phyloP scores from a whole-genome alignment of 768 basidiomycete genomes.

The Termitomyces sp. region DNA sequence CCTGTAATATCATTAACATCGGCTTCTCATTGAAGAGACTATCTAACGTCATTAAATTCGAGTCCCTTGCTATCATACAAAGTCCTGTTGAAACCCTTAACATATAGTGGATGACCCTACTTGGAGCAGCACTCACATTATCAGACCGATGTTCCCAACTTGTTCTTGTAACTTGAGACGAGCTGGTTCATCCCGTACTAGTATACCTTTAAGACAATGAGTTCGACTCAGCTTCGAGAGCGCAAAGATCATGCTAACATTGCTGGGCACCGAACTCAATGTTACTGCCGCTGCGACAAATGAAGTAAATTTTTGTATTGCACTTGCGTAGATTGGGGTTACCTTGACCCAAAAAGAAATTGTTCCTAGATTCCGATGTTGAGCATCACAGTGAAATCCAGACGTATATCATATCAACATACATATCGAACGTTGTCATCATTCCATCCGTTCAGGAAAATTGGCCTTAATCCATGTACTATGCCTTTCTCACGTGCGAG shows the following conservation, averaged over 20 bases:
- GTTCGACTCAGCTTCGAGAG: not conserved
- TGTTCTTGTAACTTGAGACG: conserved; percentile 38
- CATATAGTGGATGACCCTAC: not conserved
- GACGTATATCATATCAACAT: not conserved
- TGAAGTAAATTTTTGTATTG: not conserved
- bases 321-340: not conserved
- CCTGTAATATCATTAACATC: conserved; percentile 28
- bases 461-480: conserved; percentile 47
- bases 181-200: conserved; percentile 59
- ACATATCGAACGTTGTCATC: conserved; percentile 34
- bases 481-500: conserved; percentile 51
- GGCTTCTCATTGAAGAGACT: not conserved
- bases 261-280: conserved; percentile 63
- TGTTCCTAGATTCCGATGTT: conserved; percentile 31
- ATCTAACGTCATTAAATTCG: conserved; percentile 58
- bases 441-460: conserved; percentile 50
- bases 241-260: conserved; percentile 32
- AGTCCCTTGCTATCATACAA: conserved; percentile 62
- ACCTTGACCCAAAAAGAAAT: conserved; percentile 53
- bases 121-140: conserved; percentile 39
- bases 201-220: conserved; percentile 40
- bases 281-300: conserved; percentile 29
- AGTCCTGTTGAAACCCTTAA: conserved; percentile 27
- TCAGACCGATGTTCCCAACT: conserved; percentile 53
- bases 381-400: not conserved